Conservation (phyloP, 2,329 filamentous ascomycete species). For the Trichoderma atrobrunneum region DNA sequence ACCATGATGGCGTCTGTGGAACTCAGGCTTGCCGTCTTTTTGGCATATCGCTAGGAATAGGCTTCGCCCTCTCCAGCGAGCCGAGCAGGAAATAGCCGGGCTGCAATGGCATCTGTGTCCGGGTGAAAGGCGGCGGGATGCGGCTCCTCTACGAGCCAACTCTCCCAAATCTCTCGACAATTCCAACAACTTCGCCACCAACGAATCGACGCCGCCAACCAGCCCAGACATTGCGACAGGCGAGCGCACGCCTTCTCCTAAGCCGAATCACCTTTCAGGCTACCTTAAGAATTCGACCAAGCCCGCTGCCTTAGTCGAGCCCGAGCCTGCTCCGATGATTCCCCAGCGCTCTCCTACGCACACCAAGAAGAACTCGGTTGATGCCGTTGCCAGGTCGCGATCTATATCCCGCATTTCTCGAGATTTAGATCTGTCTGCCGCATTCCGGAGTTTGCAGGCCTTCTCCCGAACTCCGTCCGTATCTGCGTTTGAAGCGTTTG, state of each 20-base stretch:
- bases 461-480: constrained; percentile 58
- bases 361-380: constrained; percentile 78
- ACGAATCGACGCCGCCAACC: constrained; percentile 60
- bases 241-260: constrained; percentile 53
- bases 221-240: constrained; percentile 64
- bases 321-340: constrained; percentile 49
- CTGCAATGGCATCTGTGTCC: constrained; percentile 20
- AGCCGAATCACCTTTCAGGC: constrained; percentile 65
- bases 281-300: constrained; percentile 59
- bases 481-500: constrained; percentile 30
- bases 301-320: constrained; percentile 36
- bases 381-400: constrained; percentile 65
- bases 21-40: constrained; percentile 20
- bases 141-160: constrained; percentile 44
- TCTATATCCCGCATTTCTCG: constrained; percentile 60
- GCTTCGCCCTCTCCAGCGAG: constrained; percentile 19
- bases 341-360: constrained; percentile 80
- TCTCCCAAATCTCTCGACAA: constrained; percentile 65
- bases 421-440: constrained; percentile 51
- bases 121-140: constrained; percentile 30
- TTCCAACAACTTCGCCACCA: constrained; percentile 62
- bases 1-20: constrained; percentile 21
- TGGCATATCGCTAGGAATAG: constrained; percentile 20
- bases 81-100: constrained; percentile 20
- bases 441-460: constrained; percentile 54